A percentile compares a stretch with the other conserved stretches of the same genome.
phyloP scores from a whole-genome alignment of 2,329 filamentous ascomycete species.

The Teratosphaeria nubilosa region DNA sequence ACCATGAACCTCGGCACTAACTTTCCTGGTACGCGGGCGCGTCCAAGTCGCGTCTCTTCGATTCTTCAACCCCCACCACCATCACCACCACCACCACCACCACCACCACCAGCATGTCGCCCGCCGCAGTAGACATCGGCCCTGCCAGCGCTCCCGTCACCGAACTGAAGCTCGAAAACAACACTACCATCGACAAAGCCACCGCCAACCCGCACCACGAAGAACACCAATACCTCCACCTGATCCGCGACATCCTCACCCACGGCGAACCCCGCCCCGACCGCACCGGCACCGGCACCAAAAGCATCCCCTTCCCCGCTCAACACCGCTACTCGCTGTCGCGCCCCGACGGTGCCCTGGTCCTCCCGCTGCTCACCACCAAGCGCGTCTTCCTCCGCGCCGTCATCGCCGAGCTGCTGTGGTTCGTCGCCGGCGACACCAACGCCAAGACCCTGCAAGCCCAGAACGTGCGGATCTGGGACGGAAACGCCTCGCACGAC shows the following conservation, averaged over 20 bases:
- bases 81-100: background rate
- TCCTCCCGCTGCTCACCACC: conserved; percentile 89
- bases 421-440: conserved; percentile 84
- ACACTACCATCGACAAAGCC: conserved; percentile 10
- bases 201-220: conserved; percentile 48
- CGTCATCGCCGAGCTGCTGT: conserved; percentile 84
- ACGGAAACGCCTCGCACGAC: conserved; percentile 85
- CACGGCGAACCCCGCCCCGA: conserved; percentile 83
- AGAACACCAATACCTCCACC: conserved; percentile 85
- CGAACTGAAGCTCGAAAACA: conserved; percentile 9
- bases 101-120: conserved; percentile 17
- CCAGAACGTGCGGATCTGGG: conserved; percentile 92
- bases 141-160: conserved; percentile 18
- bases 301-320: conserved; percentile 75
- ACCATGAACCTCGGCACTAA: background rate
- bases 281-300: conserved; percentile 87
- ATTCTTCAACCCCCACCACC: background rate
- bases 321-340: conserved; percentile 82
- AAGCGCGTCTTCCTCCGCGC: conserved; percentile 92
- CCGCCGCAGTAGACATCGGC: conserved; percentile 20
- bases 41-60: background rate
- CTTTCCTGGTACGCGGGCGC: background rate
- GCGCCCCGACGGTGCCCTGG: conserved; percentile 41
- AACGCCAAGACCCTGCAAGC: conserved; percentile 66
- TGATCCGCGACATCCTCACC: conserved; percentile 75